Base-by-base conservation (phyloP, 768 basidiomycete genomes). In the Hemileccinum impolitum region DNA sequence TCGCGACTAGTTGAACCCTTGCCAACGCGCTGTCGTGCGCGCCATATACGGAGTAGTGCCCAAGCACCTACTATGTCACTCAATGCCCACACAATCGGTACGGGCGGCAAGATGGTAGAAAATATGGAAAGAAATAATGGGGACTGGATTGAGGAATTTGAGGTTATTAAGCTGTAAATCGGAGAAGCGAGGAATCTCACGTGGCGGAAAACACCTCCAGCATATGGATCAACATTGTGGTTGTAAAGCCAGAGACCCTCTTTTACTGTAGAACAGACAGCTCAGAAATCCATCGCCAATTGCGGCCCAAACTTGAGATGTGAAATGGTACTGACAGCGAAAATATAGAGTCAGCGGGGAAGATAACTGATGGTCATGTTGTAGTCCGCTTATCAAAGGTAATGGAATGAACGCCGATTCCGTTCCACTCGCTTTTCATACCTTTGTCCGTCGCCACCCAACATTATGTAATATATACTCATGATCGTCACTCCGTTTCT, bases 211-310 rank as follows among this genome's bases (percentile, higher is more conserved):
- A 83, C 70, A 6, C 90, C 89, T 35, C 92, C 94, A 48, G 85
- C 78, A 57, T 96, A 97, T 26, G 94, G 94, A 63, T 94, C 81
- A 19, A 90, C 71, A n/a, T 81, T 83, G 69, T 87, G 73, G 36
- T 76, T 72, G 53, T 84, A 85, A 14, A 97, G 77, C 69, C 85
- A 92, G 5, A 95, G 76, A 15, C 94, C 94, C 69, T 97, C 95
- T 62, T 84, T 82, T 50, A 98, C 95, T 97, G 53, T 37, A 42
- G 44, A 17, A 41, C 32, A 18, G 8, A 36, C 11, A 14, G 18
- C 38, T 48, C 52, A 50, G 56, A 45, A 55, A 15, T 48, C 60
- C 39, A 35, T 44, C 3, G 19, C 36, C 31, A 49, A 37, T 10
- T 18, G 38, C 9, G 10, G 19, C 39, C 13, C 13, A 46, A 17